phyloP scores from a whole-genome alignment of 73 alveolate genomes.

The Halteria grandinella region DNA sequence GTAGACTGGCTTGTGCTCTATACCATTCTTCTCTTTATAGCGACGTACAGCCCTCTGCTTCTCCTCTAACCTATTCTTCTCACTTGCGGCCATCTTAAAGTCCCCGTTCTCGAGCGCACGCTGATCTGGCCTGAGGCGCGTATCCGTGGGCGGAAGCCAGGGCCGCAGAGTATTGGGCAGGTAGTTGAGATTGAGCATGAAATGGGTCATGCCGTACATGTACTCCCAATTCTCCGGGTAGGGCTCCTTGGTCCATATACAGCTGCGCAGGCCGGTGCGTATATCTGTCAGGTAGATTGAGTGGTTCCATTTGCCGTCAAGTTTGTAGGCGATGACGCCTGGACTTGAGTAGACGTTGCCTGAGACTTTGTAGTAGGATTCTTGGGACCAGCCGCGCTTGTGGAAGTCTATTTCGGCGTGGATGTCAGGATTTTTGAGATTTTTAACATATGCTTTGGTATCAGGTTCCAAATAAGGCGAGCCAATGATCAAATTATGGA shows the following conservation, averaged over 20 bases:
- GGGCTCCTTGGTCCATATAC: constrained; percentile 76
- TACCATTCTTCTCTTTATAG: constrained; percentile 69
- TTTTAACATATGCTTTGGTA: constrained; percentile 17
- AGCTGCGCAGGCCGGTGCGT: constrained; percentile 33
- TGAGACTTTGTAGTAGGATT: constrained; percentile 25
- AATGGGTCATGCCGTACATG: constrained; percentile 79
- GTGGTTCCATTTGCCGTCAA: constrained; percentile 49
- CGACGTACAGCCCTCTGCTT: constrained; percentile 88
- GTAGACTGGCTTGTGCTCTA: constrained; percentile 80
- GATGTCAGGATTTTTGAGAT: neutral
- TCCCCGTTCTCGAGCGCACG: constrained; percentile 94
- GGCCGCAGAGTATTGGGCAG: constrained; percentile 72
- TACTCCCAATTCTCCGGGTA: constrained; percentile 86
- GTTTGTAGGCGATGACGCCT: constrained; percentile 12
- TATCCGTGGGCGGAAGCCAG: constrained; percentile 89
- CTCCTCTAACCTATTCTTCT: constrained; percentile 89
- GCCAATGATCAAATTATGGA: constrained; percentile 67
- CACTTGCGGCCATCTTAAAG: constrained; percentile 82
- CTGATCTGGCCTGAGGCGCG: constrained; percentile 96
- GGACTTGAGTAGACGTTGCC: constrained; percentile 41
- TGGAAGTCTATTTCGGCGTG: constrained; percentile 54
- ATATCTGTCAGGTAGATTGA: neutral
- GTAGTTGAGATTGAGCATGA: constrained; percentile 86
- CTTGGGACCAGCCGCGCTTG: constrained; percentile 75
- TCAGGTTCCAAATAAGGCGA: constrained; percentile 44